phyloP scores from a whole-genome alignment of 31 red algal species.

The Odonthalia washingtoniensis region DNA sequence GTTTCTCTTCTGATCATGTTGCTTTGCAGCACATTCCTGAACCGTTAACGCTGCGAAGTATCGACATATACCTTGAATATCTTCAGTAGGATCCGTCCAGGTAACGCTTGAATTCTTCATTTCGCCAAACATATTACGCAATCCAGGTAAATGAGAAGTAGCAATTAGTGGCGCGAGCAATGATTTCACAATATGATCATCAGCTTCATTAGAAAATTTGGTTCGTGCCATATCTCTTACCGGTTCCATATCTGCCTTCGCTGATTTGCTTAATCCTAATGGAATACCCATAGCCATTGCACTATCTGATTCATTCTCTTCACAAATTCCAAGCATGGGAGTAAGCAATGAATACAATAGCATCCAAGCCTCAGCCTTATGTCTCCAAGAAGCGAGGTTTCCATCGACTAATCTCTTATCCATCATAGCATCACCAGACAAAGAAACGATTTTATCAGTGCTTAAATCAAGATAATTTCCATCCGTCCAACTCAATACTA shows the following conservation, averaged over 20 bases:
- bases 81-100: not conserved
- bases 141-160: not conserved
- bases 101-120: not conserved
- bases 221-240: no score
- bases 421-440: no score
- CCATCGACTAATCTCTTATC: conserved; percentile 26
- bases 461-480: conserved; percentile 32
- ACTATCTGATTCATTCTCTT: not conserved
- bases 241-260: not conserved
- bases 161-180: not conserved
- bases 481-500: conserved; percentile 56
- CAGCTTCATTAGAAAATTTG: not conserved
- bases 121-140: not conserved
- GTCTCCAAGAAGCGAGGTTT: not conserved
- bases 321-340: conserved; percentile 52
- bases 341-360: conserved; percentile 58
- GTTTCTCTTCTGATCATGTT: not conserved
- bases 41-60: conserved; percentile 70
- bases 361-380: conserved; percentile 61
- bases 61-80: conserved; percentile 33
- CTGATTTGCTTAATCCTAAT: not conserved
- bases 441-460: conserved; percentile 50
- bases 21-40: conserved; percentile 9
- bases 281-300: not conserved
- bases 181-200: not conserved